phyloP scores from a whole-genome alignment of 495 filamentous ascomycete species.

The Evernia prunastri region DNA sequence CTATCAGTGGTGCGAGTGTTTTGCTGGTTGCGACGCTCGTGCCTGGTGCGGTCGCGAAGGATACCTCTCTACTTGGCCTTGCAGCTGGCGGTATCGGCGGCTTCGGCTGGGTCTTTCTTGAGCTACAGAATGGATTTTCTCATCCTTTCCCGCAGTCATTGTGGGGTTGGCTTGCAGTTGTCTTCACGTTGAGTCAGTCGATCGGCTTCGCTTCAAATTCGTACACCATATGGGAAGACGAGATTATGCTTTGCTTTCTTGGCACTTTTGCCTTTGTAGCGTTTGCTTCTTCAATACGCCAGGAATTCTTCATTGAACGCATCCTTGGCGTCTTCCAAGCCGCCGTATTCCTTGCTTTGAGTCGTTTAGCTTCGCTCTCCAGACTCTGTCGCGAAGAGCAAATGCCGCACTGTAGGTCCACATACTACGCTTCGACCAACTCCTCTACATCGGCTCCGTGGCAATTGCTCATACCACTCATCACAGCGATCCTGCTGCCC shows the following conservation, averaged over 20 bases:
- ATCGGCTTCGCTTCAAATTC: slow-evolving; percentile 94
- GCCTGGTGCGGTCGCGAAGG: slow-evolving; percentile 28
- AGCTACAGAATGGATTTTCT: slow-evolving; percentile 40
- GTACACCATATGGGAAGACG: slow-evolving; percentile 98
- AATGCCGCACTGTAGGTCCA: slow-evolving; percentile 92
- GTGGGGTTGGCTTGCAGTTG: slow-evolving; percentile 79
- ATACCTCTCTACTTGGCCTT: slow-evolving; percentile 39
- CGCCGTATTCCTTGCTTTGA: slow-evolving; percentile 71
- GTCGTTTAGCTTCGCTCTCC: slow-evolving; percentile 77
- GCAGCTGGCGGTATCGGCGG: slow-evolving; percentile 59
- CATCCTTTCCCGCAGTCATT: slow-evolving; percentile 63
- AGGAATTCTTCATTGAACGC: slow-evolving; percentile 54
- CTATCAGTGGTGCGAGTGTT: slow-evolving; percentile 39
- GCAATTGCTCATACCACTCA: slow-evolving; percentile 77
- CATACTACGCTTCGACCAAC: slow-evolving; percentile 86
- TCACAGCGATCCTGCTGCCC: slow-evolving; percentile 67
- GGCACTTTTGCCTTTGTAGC: slow-evolving; percentile 73
- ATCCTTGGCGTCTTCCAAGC: slow-evolving; percentile 77
- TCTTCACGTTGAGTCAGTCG: slow-evolving; percentile 77
- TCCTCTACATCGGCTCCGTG: slow-evolving; percentile 91
- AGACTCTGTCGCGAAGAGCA: slow-evolving; percentile 96
- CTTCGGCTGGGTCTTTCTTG: slow-evolving; percentile 51
- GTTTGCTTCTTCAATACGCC: slow-evolving; percentile 66
- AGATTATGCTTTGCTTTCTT: slow-evolving; percentile 87
- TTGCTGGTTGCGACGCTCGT: slow-evolving; percentile 31